Evolutionary conservation across 768 basidiomycete species (phyloP), one percentile per base, ranked within the genome.

Genomic region (Boletus reticulatus): DNA sequence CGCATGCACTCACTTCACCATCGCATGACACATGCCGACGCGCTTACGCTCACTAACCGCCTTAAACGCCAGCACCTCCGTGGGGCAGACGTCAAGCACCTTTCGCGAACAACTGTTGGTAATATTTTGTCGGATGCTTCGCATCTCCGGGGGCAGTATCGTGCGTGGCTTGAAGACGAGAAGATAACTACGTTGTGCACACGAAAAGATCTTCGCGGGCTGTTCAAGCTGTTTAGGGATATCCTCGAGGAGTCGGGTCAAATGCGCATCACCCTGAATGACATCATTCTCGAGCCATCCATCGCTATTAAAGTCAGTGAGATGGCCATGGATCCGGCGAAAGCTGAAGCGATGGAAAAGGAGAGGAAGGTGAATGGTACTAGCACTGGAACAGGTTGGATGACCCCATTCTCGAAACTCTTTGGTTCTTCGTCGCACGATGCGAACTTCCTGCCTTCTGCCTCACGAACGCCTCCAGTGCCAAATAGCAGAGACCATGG

Each of bases 61-160:
- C 76, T 98, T 27, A 95, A 92, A 72, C 87, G 94, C 53, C 95
- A 98, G 62, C 84, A 94, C 63, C 78, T 98, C 19, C 82, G 82
- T 55, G 88, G 88, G 22, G 89, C 92, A 10, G 94, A 97, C 61
- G 81, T 98, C 31, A 82, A 84, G 31, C 89, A 97, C 67, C 79
- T 98, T 17, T 95, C 94, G 0, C 84, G 88, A 43, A 83, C 81
- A 24, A 97, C 94, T 0, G 79, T 98, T 55, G 80, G 81, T 54
- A 79, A 80, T 48, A 84, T 99, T 48, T 65, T 93, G 14, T 72
- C 78, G 24, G 96, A 99, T 49, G 77, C 84, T 12, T 76, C 78
- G 11, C 78, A 77, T 13, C 75, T 96, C n/a, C 84, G 94, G 2
- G 65, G 73, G 9, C 86, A 88, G 43, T 94, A 93, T 77, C 84